These are phyloP conservation scores for Candida mesenterica DNA, from an alignment of 1,139 yeast genomes.

Conservation along the genomic window DNA sequence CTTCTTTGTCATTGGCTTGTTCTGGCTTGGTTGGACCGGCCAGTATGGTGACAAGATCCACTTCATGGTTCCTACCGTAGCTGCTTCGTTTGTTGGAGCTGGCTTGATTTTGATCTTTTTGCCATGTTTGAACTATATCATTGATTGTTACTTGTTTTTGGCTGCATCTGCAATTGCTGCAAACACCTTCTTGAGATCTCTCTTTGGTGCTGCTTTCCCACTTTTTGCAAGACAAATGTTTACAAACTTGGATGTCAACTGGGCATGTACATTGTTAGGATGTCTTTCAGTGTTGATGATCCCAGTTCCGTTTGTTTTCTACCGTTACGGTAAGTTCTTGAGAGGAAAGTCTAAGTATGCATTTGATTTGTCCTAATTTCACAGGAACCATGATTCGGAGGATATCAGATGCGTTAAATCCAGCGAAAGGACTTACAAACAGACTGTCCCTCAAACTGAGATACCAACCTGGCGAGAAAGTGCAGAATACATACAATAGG, in stretches of 20 bases:
- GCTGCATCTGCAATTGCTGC: constrained; percentile 94
- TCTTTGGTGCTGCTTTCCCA: constrained; percentile 53
- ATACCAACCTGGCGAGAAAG: too few species aligned
- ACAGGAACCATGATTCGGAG: too few species aligned
- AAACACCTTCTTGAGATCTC: constrained; percentile 73
- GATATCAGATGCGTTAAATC: too few species aligned
- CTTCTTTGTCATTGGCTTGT: constrained; percentile 69
- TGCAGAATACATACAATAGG: too few species aligned
- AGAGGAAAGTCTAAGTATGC: constrained; percentile 69
- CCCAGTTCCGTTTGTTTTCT: constrained; percentile 75
- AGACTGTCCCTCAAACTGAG: too few species aligned
- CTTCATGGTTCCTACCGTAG: constrained; percentile 84
- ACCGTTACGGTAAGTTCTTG: constrained; percentile 58
- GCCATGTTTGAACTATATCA: constrained; percentile 74
- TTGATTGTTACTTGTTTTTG: constrained; percentile 72
- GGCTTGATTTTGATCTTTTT: constrained; percentile 76
- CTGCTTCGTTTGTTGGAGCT: constrained; percentile 69
- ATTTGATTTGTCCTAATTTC: constrained; percentile 36
- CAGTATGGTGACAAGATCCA: constrained; percentile 63
- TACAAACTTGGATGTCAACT: constrained; percentile 66
- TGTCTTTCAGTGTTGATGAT: constrained; percentile 58
- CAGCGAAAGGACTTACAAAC: too few species aligned
- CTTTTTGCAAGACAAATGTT: constrained; percentile 67
- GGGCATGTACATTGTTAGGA: constrained; percentile 83
- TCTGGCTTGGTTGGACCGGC: constrained; percentile 89